A percentile compares a stretch with the other conserved stretches of the same genome.
Conservation (phyloP, 129 eudicot species). For the Smallanthus sonchifolius region DNA sequence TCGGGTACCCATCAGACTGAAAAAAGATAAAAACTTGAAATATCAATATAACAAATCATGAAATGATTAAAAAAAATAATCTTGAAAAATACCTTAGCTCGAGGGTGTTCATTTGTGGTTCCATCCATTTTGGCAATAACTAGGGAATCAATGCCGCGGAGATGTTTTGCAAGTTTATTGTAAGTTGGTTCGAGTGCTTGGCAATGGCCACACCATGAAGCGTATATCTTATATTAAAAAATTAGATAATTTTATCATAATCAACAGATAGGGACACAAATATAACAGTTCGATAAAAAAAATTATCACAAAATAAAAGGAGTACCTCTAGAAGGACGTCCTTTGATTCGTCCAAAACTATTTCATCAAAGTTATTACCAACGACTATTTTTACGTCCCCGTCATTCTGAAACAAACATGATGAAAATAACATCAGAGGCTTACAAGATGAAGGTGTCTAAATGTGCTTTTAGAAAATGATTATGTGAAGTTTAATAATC, state of each 20-base stretch:
- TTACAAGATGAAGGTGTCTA: not conserved
- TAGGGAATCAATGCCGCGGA: conserved; percentile 58
- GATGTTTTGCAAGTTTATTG: conserved; percentile 66
- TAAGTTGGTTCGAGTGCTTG: conserved; percentile 71
- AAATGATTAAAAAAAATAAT: not conserved
- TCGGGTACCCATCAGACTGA: conserved; percentile 83
- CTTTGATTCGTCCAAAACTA: conserved; percentile 89
- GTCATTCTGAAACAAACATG: conserved; percentile 55
- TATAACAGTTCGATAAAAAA: not conserved
- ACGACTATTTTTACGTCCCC: conserved; percentile 89
- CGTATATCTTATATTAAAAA: conserved; percentile 52
- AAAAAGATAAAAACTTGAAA: not conserved
- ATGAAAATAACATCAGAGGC: conserved; percentile 1
- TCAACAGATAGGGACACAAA: not conserved
- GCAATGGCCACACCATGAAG: conserved; percentile 91
- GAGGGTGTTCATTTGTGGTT: conserved; percentile 80
- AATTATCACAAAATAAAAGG: not conserved
- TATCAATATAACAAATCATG: not conserved
- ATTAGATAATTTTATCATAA: not conserved
- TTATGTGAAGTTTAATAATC: not conserved
- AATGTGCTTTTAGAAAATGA: not conserved
- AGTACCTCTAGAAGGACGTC: conserved; percentile 97
- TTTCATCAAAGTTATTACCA: conserved; percentile 84
- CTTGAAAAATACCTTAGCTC: conserved; percentile 52
- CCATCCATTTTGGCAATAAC: conserved; percentile 94